These are phyloP conservation scores for Arthrobotrys conoides DNA, from an alignment of 2,329 filamentous ascomycete genomes.

Conservation along the genomic window DNA sequence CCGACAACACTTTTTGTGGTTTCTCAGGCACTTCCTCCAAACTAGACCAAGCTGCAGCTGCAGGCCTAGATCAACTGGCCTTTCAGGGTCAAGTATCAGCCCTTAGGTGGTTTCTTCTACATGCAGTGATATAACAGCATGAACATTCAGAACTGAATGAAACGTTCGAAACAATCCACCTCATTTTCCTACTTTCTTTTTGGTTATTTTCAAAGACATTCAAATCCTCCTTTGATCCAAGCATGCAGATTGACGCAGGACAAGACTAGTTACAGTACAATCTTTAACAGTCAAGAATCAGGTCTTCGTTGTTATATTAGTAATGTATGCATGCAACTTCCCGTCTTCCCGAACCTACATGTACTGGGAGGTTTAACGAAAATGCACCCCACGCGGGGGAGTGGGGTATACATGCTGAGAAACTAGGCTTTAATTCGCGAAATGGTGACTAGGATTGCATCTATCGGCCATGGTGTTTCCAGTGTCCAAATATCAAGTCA, in stretches of 20 bases:
- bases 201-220: too few species aligned
- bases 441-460: background rate
- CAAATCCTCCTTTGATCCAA: too few species aligned
- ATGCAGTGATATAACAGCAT: too few species aligned
- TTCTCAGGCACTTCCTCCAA: background rate
- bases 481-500: too few species aligned
- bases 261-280: background rate
- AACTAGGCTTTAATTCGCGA: background rate
- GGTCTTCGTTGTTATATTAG: background rate
- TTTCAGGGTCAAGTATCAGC: too few species aligned
- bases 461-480: too few species aligned
- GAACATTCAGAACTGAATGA: too few species aligned
- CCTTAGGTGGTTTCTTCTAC: too few species aligned
- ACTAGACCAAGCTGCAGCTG: too few species aligned
- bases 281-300: background rate
- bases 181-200: too few species aligned
- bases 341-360: slow-evolving; percentile 2
- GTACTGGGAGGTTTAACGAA: background rate
- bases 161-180: too few species aligned
- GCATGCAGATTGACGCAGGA: too few species aligned
- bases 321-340: slow-evolving; percentile 10
- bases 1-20: slow-evolving; percentile 5
- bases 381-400: slow-evolving; percentile 10
- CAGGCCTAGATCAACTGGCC: background rate
- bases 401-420: slow-evolving; percentile 8